These are phyloP conservation scores for Stenocarpella maydis DNA, from an alignment of 2,329 filamentous ascomycete genomes.

Conservation along the genomic window DNA sequence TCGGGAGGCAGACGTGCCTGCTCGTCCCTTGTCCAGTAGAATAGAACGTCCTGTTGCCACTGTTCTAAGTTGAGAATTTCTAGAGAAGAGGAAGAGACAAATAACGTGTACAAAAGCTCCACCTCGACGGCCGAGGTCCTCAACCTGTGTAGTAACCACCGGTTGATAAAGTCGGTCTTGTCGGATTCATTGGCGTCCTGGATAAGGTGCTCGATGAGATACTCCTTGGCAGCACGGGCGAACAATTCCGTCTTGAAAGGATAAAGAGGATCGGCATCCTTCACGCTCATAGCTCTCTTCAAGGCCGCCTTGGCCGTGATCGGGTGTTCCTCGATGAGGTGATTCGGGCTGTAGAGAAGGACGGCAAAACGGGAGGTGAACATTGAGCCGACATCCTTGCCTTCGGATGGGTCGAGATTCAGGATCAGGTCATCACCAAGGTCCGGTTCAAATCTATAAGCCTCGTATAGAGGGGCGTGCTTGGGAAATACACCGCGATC, in stretches of 20 bases:
- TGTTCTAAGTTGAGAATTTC: slow-evolving; percentile 45
- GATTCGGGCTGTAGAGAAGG: slow-evolving; percentile 58
- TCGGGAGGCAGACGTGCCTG: slow-evolving; percentile 39
- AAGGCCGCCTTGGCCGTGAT: slow-evolving; percentile 53
- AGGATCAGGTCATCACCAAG: slow-evolving; percentile 53
- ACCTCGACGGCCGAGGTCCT: slow-evolving; percentile 56
- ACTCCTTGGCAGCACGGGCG: slow-evolving; percentile 56
- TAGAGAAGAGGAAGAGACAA: slow-evolving; percentile 40
- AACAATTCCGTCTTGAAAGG: slow-evolving; percentile 47
- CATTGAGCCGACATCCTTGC: slow-evolving; percentile 40
- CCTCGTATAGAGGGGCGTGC: slow-evolving; percentile 50
- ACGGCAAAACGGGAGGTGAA: slow-evolving; percentile 53
- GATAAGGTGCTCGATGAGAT: slow-evolving; percentile 55
- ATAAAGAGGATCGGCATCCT: slow-evolving; percentile 37
- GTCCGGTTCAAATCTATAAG: slow-evolving; percentile 50
- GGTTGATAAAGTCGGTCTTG: slow-evolving; percentile 57
- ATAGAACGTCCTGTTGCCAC: slow-evolving; percentile 54
- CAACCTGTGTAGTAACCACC: slow-evolving; percentile 62
- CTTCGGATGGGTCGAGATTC: slow-evolving; percentile 38
- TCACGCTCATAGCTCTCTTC: slow-evolving; percentile 47
- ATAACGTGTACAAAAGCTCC: slow-evolving; percentile 51
- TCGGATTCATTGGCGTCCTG: slow-evolving; percentile 46
- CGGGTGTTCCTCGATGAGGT: slow-evolving; percentile 51
- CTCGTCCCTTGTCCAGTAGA: slow-evolving; percentile 51
- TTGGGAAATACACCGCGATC: slow-evolving; percentile 53